Evolutionary conservation across 139 green algal species (phyloP), one percentile per base, ranked within the genome.

Genomic region (Chlamydomonas asymmetrica): DNA sequence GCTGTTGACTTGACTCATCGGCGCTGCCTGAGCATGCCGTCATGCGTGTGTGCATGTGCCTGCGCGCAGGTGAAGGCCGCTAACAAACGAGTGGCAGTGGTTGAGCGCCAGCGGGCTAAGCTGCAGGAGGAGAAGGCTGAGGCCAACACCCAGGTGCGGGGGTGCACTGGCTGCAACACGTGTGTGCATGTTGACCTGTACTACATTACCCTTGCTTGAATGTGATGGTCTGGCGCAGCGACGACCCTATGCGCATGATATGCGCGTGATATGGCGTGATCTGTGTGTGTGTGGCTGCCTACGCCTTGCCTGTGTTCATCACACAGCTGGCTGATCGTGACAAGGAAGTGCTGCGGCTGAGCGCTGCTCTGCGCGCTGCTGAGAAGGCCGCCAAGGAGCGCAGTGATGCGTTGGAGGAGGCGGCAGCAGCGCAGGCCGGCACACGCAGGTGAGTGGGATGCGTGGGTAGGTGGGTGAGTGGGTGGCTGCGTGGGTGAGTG

Each of bases 341-440:
- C 40, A 67, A 59, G 57, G 57, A 76, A 57, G 16, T 60, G 39
- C 56, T 68, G 40, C 57, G 57, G 39, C 70, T 76, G 34, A 29
- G 2, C 2, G 57, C 39, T 39, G 70, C 70, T 40, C 50, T 76
- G 70, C 70, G 70, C 40, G 56, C 70, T 38, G 70, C 70, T 29
- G 70, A 76, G 57, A 76, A 68, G 70, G 31, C 48, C 22, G 70
- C 70, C 2, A 32, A n/a, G 54, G 70, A 76, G 70, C 70, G 70
- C n/a, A 57, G 25, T 5, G 70, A 68, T 31, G 70, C 57, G 29
- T 18, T 37, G 8, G 70, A 76, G 70, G 70, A 56, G 39, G 57
- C 43, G 41, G 39, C 56, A 32, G 70, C 64, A 27, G 70, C 70
- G 20, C 45, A 57, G n/a, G n/a, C 8, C n/a, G 45, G 45, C 45